phyloP scores from a whole-genome alignment of 2,329 filamentous ascomycete species.

The Phialophora expanda region DNA sequence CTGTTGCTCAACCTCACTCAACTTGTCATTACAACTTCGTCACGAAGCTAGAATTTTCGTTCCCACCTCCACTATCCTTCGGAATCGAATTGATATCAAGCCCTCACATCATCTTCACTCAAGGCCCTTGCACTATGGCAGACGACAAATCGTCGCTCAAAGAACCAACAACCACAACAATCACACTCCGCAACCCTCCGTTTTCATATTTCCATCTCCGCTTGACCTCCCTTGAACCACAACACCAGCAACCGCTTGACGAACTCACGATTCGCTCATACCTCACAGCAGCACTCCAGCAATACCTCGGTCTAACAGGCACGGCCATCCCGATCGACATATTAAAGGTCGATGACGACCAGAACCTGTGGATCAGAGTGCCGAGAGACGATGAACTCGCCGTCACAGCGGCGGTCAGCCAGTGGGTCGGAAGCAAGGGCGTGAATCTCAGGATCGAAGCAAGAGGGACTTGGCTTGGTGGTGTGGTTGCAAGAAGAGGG shows the following conservation, averaged over 20 bases:
- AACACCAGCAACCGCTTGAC: constrained; percentile 44
- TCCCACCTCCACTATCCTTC: background rate
- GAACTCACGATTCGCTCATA: constrained; percentile 54
- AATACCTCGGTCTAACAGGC: constrained; percentile 55
- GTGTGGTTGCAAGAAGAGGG: constrained; percentile 26
- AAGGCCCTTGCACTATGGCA: background rate
- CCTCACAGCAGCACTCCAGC: constrained; percentile 53
- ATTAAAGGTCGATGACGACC: constrained; percentile 45
- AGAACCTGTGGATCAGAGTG: constrained; percentile 51
- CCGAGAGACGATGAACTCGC: constrained; percentile 52
- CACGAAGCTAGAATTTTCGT: background rate
- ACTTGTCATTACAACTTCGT: background rate
- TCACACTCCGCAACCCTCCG: constrained; percentile 41
- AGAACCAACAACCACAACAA: constrained; percentile 18
- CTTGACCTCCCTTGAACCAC: constrained; percentile 26
- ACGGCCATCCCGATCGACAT: constrained; percentile 56
- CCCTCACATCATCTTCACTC: background rate
- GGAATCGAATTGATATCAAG: background rate
- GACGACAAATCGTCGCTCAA: background rate
- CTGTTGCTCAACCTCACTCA: background rate
- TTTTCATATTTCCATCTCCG: constrained; percentile 43
- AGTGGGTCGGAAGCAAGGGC: constrained; percentile 46
- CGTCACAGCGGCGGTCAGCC: constrained; percentile 53
- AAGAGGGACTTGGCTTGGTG: constrained; percentile 37
- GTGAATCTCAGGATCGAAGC: constrained; percentile 38